Base-by-base conservation (phyloP, 2,329 filamentous ascomycete species). In the Camptophora hylomeconis region DNA sequence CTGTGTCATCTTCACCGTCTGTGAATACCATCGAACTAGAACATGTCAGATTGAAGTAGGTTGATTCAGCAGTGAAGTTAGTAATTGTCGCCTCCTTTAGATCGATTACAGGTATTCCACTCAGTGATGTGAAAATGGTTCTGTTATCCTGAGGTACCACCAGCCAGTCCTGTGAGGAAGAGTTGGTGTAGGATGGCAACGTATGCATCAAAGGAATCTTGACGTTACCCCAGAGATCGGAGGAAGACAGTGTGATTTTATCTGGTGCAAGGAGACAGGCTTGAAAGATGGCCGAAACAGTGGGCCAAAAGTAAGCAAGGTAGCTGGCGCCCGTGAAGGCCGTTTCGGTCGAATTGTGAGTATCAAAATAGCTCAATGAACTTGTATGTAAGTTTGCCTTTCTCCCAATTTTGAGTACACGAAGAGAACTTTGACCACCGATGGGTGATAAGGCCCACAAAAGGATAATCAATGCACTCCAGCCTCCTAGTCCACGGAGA, bases 201-300 rank as follows among this genome's bases (percentile, higher is more conserved):
- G 28, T 23, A n/a, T 33, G 17, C 11, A 44, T 30, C 23, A 30
- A 35, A 5, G 42, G 41, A 5, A 44, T 40, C 23, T 35, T 41
- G 11, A 44, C 34, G 26, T 42, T 41, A 7, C 36, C 36, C 36
- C 38, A 45, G 6, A 36, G 21, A 35, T 44, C 42, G 24, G 23
- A 38, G 7, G 32, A 30, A 5, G 30, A 24, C n/a, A 24, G 24
- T 20, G 38, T 42, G 13, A 35, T 25, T 2, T 28, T 31, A 13
- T 26, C 19, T 3, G 38, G 30, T 13, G 37, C 34, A 7, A 39
- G 21, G 6, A 44, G 13, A 11, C 35, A 29, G 16, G 37, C 41
- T 17, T 37, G 23, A 28, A 40, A 42, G 5, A 34, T 33, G 9
- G 36, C 37, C 31, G 34, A 40, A 3, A 41, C 24, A 4, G 35